Percentiles rank a stretch among this genome's conserved stretches.
Evolutionary conservation across 306 rosid genomes (phyloP).

Genomic region (Citrullus colocynthis): DNA sequence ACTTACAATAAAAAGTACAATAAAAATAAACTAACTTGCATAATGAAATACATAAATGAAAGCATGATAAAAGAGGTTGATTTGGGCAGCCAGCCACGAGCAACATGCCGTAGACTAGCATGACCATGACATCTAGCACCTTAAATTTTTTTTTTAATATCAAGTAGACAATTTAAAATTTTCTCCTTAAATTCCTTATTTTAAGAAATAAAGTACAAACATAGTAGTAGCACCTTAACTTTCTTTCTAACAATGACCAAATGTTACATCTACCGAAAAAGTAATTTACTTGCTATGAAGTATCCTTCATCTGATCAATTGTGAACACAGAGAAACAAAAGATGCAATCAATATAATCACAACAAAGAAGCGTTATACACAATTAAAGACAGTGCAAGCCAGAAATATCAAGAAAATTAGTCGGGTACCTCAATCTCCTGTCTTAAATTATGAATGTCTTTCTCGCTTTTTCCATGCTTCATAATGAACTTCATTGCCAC

Average conservation of each 20-base stretch:
- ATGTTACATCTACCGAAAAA: too few species aligned
- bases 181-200: background rate
- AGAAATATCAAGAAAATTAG: background rate
- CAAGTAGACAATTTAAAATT: background rate
- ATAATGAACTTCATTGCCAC: conserved; percentile 96
- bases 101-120: too few species aligned
- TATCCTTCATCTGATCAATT: too few species aligned
- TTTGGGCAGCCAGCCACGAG: too few species aligned
- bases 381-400: background rate
- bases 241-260: too few species aligned
- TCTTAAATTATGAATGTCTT: conserved; percentile 77
- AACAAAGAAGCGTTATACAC: background rate
- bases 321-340: background rate
- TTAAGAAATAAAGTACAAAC: background rate
- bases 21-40: too few species aligned
- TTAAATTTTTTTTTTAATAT: background rate
- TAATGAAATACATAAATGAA: too few species aligned
- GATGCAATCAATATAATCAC: background rate
- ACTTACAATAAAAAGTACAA: too few species aligned
- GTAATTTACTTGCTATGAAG: too few species aligned
- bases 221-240: background rate
- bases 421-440: conserved; percentile 82
- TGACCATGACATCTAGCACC: background rate
- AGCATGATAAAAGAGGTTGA: too few species aligned
- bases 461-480: conserved; percentile 96